Evolutionary conservation across 73 alveolate genomes (phyloP).

Genomic region (Symbiodinium natans): DNA sequence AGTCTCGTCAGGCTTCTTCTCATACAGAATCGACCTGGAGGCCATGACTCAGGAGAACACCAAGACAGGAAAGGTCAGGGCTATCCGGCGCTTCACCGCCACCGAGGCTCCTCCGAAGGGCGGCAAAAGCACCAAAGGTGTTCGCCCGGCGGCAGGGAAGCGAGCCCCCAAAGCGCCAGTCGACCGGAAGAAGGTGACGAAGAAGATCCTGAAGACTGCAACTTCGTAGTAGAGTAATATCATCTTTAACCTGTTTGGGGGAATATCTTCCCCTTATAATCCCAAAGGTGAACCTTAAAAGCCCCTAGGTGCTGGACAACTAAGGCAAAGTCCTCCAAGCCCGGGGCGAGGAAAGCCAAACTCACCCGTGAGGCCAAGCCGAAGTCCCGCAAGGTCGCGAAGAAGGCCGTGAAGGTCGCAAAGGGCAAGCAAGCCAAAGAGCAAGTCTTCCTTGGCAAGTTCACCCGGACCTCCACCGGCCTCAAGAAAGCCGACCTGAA

Average conservation of each 20-base stretch:
- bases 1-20: conserved; percentile 15
- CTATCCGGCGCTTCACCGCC: background rate
- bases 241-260: too few relatives aligned
- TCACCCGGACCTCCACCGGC: conserved; percentile 27
- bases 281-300: too few relatives aligned
- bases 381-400: background rate
- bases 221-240: too few relatives aligned
- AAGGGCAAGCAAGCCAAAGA: conserved; percentile 12
- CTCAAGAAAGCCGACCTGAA: conserved; percentile 25
- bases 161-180: background rate
- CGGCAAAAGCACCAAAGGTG: background rate
- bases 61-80: conserved; percentile 39
- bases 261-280: too few relatives aligned
- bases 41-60: conserved; percentile 29
- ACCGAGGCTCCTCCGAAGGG: background rate
- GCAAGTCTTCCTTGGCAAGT: conserved; percentile 26
- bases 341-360: background rate
- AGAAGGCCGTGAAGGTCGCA: background rate
- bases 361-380: too few relatives aligned
- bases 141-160: background rate
- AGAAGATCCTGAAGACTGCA: conserved; percentile 1
- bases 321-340: background rate
- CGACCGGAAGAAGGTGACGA: background rate
- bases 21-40: conserved; percentile 7
- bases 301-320: too few relatives aligned